Evolutionary conservation across 2,329 filamentous ascomycete species (phyloP).

Genomic region (Cytospora mali): DNA sequence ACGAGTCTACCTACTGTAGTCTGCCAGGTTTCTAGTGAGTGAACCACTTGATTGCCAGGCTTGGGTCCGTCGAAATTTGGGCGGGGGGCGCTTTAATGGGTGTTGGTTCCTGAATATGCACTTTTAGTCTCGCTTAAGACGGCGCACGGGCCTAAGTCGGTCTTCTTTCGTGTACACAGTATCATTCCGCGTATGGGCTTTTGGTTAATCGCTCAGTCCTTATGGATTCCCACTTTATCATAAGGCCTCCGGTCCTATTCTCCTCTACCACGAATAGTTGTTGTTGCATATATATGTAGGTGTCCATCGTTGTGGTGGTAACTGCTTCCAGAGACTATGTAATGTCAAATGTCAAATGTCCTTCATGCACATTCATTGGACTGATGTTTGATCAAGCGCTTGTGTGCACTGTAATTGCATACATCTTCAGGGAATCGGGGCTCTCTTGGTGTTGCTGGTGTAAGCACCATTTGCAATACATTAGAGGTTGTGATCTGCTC

Average conservation of each 20-base stretch:
- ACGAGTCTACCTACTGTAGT: neutral
- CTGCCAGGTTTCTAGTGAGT: neutral
- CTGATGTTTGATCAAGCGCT: neutral
- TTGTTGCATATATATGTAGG: too few relatives aligned
- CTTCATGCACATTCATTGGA: neutral
- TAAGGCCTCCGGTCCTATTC: too few relatives aligned
- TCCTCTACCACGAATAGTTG: too few relatives aligned
- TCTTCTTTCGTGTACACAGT: neutral
- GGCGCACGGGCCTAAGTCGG: neutral
- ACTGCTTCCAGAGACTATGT: too few relatives aligned
- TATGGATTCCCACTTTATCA: too few relatives aligned
- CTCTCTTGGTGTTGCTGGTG: neutral
- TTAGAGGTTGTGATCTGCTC: neutral
- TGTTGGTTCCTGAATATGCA: neutral
- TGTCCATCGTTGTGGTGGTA: too few relatives aligned
- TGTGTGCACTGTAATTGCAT: neutral
- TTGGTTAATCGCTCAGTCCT: too few relatives aligned
- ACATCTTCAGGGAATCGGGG: neutral
- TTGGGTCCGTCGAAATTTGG: neutral
- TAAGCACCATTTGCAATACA: neutral
- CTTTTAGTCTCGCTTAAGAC: slow-evolving; percentile 1
- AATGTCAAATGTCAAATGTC: too few relatives aligned
- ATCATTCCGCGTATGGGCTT: neutral
- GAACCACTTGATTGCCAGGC: neutral
- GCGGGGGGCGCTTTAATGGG: slow-evolving; percentile 3